Percentiles rank a stretch among this genome's conserved stretches.
These are phyloP conservation scores for Dactylellina cionopaga DNA, from an alignment of 2,329 filamentous ascomycete species.

Conservation along the genomic window DNA sequence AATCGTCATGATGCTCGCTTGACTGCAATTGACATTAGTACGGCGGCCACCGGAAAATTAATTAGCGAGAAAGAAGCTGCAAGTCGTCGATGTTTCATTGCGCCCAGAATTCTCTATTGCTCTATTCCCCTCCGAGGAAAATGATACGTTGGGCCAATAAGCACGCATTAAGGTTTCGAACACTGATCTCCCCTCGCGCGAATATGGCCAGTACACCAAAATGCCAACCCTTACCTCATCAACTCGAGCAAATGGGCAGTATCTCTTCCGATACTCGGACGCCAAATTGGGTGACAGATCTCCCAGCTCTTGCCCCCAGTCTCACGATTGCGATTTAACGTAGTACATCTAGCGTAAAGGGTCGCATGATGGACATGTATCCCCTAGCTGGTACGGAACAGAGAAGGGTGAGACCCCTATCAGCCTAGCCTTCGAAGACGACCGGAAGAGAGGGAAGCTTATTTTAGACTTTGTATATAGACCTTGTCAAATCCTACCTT, in stretches of 20 bases:
- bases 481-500: conserved; percentile 33
- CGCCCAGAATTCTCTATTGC: conserved; percentile 25
- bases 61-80: conserved; percentile 19
- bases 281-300: conserved; percentile 17
- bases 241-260: conserved; percentile 25
- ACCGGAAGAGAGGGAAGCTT: conserved; percentile 44
- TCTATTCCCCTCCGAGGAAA: conserved; percentile 11
- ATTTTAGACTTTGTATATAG: conserved; percentile 49
- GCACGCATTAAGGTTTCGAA: conserved; percentile 48
- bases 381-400: conserved; percentile 31
- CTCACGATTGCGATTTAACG: conserved; percentile 47
- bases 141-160: conserved; percentile 25
- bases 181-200: too few species aligned
- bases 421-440: conserved; percentile 12
- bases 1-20: conserved; percentile 13
- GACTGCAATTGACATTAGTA: conserved; percentile 12
- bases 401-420: conserved; percentile 36
- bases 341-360: conserved; percentile 42
- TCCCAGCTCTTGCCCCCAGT: conserved; percentile 43
- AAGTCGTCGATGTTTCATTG: conserved; percentile 33
- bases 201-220: too few species aligned
- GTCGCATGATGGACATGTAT: conserved; percentile 46
- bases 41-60: conserved; percentile 38
- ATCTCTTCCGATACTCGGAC: conserved; percentile 13
- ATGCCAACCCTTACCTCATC: background rate